phyloP scores from a whole-genome alignment of 1,284 basidiomycete genomes.

The Cryptococcus neoformans region DNA sequence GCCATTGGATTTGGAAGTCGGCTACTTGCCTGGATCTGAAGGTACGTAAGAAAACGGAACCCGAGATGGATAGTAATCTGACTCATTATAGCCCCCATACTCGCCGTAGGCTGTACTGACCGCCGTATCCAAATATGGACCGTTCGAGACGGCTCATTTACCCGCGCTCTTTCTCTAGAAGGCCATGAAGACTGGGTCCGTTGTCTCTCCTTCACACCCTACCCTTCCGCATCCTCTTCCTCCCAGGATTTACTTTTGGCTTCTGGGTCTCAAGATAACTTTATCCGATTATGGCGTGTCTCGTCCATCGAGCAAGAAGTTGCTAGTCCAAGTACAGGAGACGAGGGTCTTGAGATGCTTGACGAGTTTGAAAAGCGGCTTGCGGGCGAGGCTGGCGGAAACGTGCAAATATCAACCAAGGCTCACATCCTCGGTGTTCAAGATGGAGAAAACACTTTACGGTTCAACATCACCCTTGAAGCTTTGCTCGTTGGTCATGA shows the following conservation, averaged over 20 bases:
- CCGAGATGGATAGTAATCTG: background rate
- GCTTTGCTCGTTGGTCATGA: slow-evolving; percentile 91
- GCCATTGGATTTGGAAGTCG: slow-evolving; percentile 66
- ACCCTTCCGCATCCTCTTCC: slow-evolving; percentile 28
- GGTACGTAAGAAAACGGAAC: slow-evolving; percentile 51
- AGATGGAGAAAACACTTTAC: slow-evolving; percentile 54
- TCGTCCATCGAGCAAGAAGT: slow-evolving; percentile 52
- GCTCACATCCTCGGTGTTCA: slow-evolving; percentile 70
- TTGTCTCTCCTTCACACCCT: slow-evolving; percentile 63
- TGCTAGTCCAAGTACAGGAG: background rate
- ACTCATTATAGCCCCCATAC: slow-evolving; percentile 57
- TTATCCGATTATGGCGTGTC: slow-evolving; percentile 82
- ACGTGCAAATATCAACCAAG: slow-evolving; percentile 77
- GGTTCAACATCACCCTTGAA: slow-evolving; percentile 79
- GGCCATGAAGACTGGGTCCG: slow-evolving; percentile 96
- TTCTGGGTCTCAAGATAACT: slow-evolving; percentile 88
- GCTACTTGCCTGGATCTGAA: slow-evolving; percentile 62
- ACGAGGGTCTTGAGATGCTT: slow-evolving; percentile 62
- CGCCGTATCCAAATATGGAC: slow-evolving; percentile 71
- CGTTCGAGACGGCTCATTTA: slow-evolving; percentile 56
- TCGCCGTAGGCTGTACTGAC: slow-evolving; percentile 76
- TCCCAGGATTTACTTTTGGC: slow-evolving; percentile 60
- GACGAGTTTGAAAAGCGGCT: slow-evolving; percentile 84
- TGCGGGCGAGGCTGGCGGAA: slow-evolving; percentile 63
- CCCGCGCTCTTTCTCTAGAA: slow-evolving; percentile 56